Base-by-base conservation (phyloP, 257 asterid species). In the Paulownia fortunei region DNA sequence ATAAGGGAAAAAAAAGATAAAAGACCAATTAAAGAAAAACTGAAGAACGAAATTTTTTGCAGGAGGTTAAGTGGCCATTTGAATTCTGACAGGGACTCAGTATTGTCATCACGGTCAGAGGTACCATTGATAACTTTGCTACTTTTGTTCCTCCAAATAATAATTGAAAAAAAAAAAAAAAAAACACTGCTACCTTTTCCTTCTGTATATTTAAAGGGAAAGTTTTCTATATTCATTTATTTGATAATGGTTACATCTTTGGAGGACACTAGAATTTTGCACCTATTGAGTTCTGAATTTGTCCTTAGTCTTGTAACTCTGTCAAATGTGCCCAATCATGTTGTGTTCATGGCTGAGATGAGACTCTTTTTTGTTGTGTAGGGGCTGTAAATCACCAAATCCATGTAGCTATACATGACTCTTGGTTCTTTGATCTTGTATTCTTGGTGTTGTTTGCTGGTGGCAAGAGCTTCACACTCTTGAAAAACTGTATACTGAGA, bases 61-160 rank as follows among this genome's bases (percentile, higher is more conserved):
- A 89, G 98, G 96, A 91, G 97, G 79, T 70, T 88, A 64, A 91
- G 97, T n/a, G 86, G 91, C 24, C 85, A 82, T 76, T 36, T 89
- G 78, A 82, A 70, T 84, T 84, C 87, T 30, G 95, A 89, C 69
- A 84, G 90, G 82, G 89, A 82, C 64, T 73, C 82, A 24, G 52
- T 88, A 49, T 59, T 80, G 77, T 70, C 88, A 77, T 88, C 92
- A 36, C 85, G 84, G 42, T 9, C 86, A 36, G 86, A 88, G 97
- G 97, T 89, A n/a, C n/a, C n/a, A n/a, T n/a, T n/a, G n/a, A n/a
- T 32, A 41, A 52, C 21, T 84, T 13, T 58, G 66, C 52, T 46
- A 18, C 26, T 52, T 74, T 81, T 58, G 72, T 69, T 54, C 66
- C 61, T 73, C n/a, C n/a, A n/a, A n/a, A n/a, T n/a, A n/a, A n/a